Percentiles rank a stretch among this genome's conserved stretches.
Conservation (phyloP, 371 early-diverging fungal genomes). For the Mucor indicus region DNA sequence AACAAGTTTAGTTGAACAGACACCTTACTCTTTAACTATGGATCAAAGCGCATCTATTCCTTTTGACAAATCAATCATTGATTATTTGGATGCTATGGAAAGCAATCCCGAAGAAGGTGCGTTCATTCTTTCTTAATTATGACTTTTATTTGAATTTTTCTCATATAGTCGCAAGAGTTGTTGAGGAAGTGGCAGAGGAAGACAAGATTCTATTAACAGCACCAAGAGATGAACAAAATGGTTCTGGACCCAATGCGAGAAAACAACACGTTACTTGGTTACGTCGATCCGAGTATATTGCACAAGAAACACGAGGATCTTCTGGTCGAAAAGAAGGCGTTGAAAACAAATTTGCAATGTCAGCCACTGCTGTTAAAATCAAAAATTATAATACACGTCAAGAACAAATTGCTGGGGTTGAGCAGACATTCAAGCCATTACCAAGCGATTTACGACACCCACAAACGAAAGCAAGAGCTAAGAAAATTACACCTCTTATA, state of each 20-base stretch:
- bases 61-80: conserved; percentile 64
- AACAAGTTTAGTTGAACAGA: conserved; percentile 62
- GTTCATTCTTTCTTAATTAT: background rate
- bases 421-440: conserved; percentile 66
- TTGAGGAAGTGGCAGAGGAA: conserved; percentile 57
- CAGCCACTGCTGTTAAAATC: conserved; percentile 21
- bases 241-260: conserved; percentile 11
- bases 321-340: conserved; percentile 25
- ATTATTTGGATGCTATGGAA: conserved; percentile 50
- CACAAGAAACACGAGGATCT: conserved; percentile 28
- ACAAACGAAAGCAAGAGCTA: conserved; percentile 66
- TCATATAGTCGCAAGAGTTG: background rate
- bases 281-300: conserved; percentile 65
- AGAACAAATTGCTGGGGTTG: conserved; percentile 68
- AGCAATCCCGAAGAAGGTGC: conserved; percentile 31
- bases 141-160: too few species aligned
- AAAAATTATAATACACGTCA: conserved; percentile 42
- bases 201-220: conserved; percentile 61
- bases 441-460: conserved; percentile 68
- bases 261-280: conserved; percentile 62
- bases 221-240: conserved; percentile 28
- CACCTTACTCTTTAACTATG: conserved; percentile 59
- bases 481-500: conserved; percentile 71
- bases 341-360: conserved; percentile 28
- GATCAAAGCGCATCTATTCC: conserved; percentile 67